Evolutionary conservation across 192 early-diverging fungal genomes (phyloP).

Genomic region (Allomyces arbusculus): DNA sequence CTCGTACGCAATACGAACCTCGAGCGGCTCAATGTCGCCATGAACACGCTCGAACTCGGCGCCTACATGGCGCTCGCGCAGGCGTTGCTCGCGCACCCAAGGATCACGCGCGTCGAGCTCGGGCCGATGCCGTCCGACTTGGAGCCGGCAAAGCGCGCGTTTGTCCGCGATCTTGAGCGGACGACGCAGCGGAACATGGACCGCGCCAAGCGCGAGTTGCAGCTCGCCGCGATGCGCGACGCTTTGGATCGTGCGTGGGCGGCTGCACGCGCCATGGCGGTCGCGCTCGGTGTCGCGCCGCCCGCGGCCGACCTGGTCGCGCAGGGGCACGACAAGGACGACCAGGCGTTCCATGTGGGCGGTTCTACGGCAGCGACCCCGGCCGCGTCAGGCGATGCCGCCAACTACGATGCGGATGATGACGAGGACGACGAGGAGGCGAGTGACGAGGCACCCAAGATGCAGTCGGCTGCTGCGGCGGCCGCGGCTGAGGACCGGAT

Average conservation of each 20-base stretch:
- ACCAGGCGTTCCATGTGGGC: too few species aligned
- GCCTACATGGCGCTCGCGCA: not conserved
- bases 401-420: not conserved
- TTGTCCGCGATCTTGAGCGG: not conserved
- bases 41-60: not conserved
- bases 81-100: not conserved
- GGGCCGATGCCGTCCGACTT: not conserved
- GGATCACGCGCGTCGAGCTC: not conserved
- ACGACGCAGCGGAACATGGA: not conserved
- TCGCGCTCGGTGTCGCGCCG: not conserved
- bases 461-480: not conserved
- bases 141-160: not conserved
- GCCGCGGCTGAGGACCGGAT: not conserved
- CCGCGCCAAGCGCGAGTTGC: not conserved
- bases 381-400: not conserved
- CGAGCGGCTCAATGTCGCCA: not conserved
- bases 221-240: not conserved
- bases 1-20: not conserved
- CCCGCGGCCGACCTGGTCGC: not conserved
- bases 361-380: too few species aligned
- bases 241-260: not conserved
- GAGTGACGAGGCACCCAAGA: not conserved
- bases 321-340: not conserved
- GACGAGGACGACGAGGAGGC: not conserved
- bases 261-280: not conserved